A percentile compares a stretch with the other conserved stretches of the same genome.
Evolutionary conservation across 202 grass and related monocot genomes (phyloP).

Genomic region (Digitaria exilis): DNA sequence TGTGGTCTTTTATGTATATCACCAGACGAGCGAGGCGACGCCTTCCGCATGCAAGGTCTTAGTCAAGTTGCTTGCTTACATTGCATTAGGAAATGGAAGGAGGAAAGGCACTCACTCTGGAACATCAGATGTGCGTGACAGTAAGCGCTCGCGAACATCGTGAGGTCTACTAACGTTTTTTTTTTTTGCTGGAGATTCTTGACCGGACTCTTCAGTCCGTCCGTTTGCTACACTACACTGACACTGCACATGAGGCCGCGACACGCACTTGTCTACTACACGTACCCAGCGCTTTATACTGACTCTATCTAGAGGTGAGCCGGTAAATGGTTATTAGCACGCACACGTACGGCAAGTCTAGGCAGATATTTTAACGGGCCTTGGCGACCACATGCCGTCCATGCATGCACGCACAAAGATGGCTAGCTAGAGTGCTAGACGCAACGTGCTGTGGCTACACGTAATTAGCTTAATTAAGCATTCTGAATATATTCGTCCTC

Average conservation of each 20-base stretch:
- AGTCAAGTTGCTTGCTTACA: not conserved
- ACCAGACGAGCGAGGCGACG: too few relatives aligned
- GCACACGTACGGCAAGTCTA: not conserved
- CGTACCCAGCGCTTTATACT: not conserved
- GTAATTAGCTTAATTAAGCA: too few relatives aligned
- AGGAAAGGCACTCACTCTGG: not conserved
- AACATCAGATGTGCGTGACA: not conserved
- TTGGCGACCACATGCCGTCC: not conserved
- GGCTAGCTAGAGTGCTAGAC: too few relatives aligned
- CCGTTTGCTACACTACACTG: not conserved
- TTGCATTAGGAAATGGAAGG: not conserved
- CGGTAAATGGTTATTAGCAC: not conserved
- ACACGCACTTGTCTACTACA: not conserved
- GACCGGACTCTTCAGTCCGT: not conserved
- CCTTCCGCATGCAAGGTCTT: not conserved
- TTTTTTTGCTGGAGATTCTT: not conserved
- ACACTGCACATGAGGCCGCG: not conserved
- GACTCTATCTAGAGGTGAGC: too few relatives aligned
- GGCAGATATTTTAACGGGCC: not conserved
- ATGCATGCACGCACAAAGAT: too few relatives aligned
- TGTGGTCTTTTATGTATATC: not conserved
- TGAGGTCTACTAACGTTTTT: not conserved
- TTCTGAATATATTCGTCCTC: too few relatives aligned
- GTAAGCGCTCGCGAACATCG: too few relatives aligned
- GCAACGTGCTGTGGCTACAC: too few relatives aligned